Base-by-base conservation (phyloP, 2,329 filamentous ascomycete genomes). In the Anisogramma anomala region DNA sequence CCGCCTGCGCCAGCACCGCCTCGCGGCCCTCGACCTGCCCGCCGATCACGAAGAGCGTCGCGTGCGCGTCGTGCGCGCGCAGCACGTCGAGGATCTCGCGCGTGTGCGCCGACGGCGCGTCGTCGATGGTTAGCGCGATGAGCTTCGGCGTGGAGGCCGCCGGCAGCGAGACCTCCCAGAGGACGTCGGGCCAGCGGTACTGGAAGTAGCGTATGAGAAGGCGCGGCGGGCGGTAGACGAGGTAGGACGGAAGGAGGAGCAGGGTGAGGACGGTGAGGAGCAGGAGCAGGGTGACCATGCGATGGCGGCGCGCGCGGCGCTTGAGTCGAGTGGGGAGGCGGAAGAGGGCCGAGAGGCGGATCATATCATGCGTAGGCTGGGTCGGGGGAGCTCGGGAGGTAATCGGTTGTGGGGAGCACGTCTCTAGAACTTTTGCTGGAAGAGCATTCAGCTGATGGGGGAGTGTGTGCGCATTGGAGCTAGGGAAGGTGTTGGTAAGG, bases 41-140 rank as follows among this genome's bases (percentile, higher is more conserved):
- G 7, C 87, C 87, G 52, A 94, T 94, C 23, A 93, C 71, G 59
- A 94, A 95, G 58, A 94, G 91, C 0, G 87, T 94, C 0, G 87
- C 87, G 15, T 69, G 74, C 11, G 81, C 84, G 42, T 72, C 68
- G 54, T 85, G 70, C 18, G 67, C 66, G 39, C 68, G 64, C n/a
- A 94, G 67, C 0, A 84, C 63, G 32, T 75, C 62, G 41, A 87
- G 63, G 45, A 94, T 87, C 42, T 79, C 74, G 33, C 61, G 55
- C 2, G 87, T 93, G 58, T 84, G 70, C 32, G 71, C 61, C 2
- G 82, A 88, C 0, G 87, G 87, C 20, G 79, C 82, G 61, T 94
- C 87, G 64, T 94, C 87, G 53, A 94, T 81, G 1, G 85, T 94
- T 28, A 95, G 68, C 0, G 84, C 87, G 14, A 94, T 69, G 19